Conservation (phyloP, 164 flowering plant species). For the Tetracentron sinense region DNA sequence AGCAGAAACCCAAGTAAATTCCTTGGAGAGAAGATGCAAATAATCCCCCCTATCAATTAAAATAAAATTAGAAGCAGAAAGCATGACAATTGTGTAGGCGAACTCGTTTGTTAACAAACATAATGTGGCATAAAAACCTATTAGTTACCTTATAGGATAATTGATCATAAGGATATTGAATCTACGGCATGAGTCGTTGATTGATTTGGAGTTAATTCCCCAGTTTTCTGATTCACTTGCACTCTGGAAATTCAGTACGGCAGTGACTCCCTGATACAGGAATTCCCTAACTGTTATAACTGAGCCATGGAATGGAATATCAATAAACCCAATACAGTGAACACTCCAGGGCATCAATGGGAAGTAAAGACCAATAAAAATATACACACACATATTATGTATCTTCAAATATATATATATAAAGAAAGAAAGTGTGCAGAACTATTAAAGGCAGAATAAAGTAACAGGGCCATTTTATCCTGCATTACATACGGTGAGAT, state of each 20-base stretch:
- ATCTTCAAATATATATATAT: not conserved
- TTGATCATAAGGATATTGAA: conserved; percentile 72
- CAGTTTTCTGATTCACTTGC: no score
- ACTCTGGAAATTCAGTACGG: conserved; percentile 47
- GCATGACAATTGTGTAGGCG: no score
- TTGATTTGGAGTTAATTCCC: no score
- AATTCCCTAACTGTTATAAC: conserved; percentile 8
- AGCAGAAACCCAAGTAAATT: no score
- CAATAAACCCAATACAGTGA: not conserved
- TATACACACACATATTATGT: no score
- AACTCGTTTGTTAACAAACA: not conserved
- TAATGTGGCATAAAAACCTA: conserved; percentile 1
- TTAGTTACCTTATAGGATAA: conserved; percentile 68
- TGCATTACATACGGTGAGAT: not conserved
- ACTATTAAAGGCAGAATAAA: not conserved
- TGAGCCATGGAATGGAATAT: not conserved
- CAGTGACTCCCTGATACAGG: conserved; percentile 71
- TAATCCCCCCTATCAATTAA: no score
- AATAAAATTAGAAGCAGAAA: no score
- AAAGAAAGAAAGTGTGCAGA: not conserved
- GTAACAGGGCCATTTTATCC: not conserved
- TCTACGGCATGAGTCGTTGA: conserved; percentile 3
- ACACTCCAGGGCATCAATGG: not conserved
- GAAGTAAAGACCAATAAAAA: no score
- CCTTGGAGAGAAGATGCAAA: no score